Evolutionary conservation across 129 eudicot species (phyloP), one percentile per base, ranked within the genome.

Genomic region (Heracleum sosnowskyi): DNA sequence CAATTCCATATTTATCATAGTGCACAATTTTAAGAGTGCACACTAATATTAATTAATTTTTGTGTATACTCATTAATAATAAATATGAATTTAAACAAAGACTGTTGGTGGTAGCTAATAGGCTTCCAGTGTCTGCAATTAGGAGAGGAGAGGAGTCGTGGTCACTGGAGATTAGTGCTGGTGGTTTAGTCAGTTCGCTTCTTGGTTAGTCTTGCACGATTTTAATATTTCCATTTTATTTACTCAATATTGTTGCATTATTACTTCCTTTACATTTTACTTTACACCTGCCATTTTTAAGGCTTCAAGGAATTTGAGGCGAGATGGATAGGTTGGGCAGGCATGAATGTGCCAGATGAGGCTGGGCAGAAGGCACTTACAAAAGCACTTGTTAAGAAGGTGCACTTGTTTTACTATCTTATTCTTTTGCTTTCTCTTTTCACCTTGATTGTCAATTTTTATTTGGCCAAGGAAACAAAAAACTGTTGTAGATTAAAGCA

Each of bases 251-350:
- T n/a, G n/a, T n/a, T n/a, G n/a, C n/a, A n/a, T n/a, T n/a, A n/a
- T n/a, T n/a, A n/a, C n/a, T n/a, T n/a, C n/a, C n/a, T n/a, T n/a
- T n/a, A n/a, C n/a, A n/a, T n/a, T n/a, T n/a, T n/a, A n/a, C n/a
- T n/a, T n/a, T n/a, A n/a, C n/a, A n/a, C n/a, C n/a, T 51, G 74
- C 2, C 5, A 39, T 73, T 82, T 69, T 74, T 79, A 77, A 92
- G 97, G 97, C 44, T 79, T 92, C 76, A 92, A 88, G 51, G 91
- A 90, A 46, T 86, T 92, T 78, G 97, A 92, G 82, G 86, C 93
- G 42, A 92, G 85, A 83, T 92, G 97, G 97, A 84, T 92, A 35
- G 97, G 97, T 10, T 90, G 97, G 97, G 93, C 96, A 45, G 97
- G 96, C 47, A 89, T 92, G 70, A 92, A 86, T 82, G 93, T 92